These are phyloP conservation scores for Camellia lanceoleosa DNA, from an alignment of 148 eudicot genomes.

Conservation along the genomic window DNA sequence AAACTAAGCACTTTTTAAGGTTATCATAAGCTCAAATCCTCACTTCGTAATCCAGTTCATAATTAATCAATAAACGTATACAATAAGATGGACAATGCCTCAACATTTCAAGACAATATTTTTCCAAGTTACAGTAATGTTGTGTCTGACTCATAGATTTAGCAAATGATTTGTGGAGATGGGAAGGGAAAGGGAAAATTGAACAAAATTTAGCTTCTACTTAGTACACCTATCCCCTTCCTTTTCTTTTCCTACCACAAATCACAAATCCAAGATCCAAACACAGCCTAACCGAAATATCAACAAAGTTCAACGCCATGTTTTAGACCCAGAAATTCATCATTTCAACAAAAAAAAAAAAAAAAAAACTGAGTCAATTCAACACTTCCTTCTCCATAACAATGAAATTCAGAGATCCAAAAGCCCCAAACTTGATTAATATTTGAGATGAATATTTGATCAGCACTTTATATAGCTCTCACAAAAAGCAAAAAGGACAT, in stretches of 20 bases:
- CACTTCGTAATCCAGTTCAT: not conserved
- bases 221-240: no score
- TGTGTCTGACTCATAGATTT: no score
- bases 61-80: not conserved
- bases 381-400: not conserved
- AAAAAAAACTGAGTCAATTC: not conserved
- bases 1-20: not conserved
- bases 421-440: not conserved
- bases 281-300: no score
- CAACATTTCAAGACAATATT: constrained; percentile 3
- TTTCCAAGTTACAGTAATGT: not conserved
- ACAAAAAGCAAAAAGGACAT: not conserved
- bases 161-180: no score
- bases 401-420: not conserved
- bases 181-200: no score
- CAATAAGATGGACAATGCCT: not conserved
- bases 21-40: not conserved
- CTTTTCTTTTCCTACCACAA: no score
- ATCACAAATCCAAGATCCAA: no score
- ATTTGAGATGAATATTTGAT: not conserved
- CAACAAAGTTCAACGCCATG: no score
- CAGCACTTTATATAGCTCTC: not conserved
- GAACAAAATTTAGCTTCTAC: no score
- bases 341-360: not conserved
- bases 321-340: not conserved